Conservation (phyloP, 2,329 filamentous ascomycete genomes). For the Ramularia endophylla region DNA sequence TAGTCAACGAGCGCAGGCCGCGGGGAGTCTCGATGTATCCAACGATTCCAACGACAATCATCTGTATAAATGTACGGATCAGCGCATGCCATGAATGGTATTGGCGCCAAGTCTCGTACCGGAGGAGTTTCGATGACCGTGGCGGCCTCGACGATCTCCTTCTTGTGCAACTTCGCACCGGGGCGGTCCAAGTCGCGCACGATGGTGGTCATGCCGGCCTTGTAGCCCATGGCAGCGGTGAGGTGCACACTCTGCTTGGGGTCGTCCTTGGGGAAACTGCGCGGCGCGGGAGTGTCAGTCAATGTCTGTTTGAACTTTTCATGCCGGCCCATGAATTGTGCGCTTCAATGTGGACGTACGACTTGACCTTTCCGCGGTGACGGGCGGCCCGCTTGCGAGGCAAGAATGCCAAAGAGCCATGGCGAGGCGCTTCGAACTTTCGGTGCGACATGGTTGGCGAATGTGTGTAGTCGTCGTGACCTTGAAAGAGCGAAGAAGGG, state of each 20-base stretch:
- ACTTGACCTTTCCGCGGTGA: slow-evolving; percentile 98
- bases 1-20: slow-evolving; percentile 97
- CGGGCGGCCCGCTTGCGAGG: slow-evolving; percentile 79
- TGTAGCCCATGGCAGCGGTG: slow-evolving; percentile 95
- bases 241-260: slow-evolving; percentile 99
- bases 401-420: slow-evolving; percentile 64
- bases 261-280: slow-evolving; percentile 99
- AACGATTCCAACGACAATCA: slow-evolving; percentile 99
- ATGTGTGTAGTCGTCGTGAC: too few species aligned
- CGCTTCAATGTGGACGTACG: slow-evolving; percentile 49
- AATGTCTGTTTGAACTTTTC: slow-evolving; percentile 4
- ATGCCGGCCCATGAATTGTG: too few species aligned
- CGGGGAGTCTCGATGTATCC: slow-evolving; percentile 99
- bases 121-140: slow-evolving; percentile 88
- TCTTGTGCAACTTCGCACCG: slow-evolving; percentile 99
- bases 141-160: slow-evolving; percentile 88
- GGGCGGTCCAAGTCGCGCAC: slow-evolving; percentile 99
- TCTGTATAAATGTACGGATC: slow-evolving; percentile 53
- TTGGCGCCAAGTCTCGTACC: slow-evolving; percentile 49
- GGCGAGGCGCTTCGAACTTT: slow-evolving; percentile 83
- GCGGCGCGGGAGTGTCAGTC: slow-evolving; percentile 9
- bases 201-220: slow-evolving; percentile 99
- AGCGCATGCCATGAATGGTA: slow-evolving; percentile 62
- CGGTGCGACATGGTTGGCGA: slow-evolving; percentile 48
- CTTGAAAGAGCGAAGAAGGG: too few species aligned